phyloP scores from a whole-genome alignment of 768 basidiomycete species.

The Sporobolomyces pararoseus region DNA sequence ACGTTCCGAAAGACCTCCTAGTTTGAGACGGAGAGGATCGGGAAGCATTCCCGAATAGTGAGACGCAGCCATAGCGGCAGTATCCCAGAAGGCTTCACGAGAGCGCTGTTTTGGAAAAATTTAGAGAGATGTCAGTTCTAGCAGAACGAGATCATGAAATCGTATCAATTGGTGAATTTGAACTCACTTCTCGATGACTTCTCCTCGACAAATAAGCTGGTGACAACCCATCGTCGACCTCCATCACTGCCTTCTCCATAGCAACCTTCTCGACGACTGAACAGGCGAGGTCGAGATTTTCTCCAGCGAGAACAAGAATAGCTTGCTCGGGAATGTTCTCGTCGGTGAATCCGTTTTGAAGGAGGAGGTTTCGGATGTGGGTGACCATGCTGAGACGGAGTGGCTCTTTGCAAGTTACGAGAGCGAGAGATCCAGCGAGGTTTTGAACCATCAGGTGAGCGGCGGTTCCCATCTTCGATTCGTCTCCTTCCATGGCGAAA shows the following conservation, averaged over 20 bases:
- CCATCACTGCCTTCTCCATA: constrained; percentile 88
- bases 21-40: constrained; percentile 79
- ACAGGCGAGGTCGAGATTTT: constrained; percentile 91
- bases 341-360: constrained; percentile 85
- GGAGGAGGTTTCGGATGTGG: constrained; percentile 76
- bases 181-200: constrained; percentile 74
- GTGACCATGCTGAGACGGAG: constrained; percentile 83
- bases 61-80: constrained; percentile 62
- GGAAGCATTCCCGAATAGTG: constrained; percentile 72
- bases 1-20: constrained; percentile 71
- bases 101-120: constrained; percentile 27
- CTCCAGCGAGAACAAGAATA: constrained; percentile 69
- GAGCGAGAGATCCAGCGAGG: constrained; percentile 87
- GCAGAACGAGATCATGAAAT: too few species aligned
- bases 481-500: constrained; percentile 86
- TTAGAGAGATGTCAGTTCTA: neutral
- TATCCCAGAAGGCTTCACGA: constrained; percentile 88
- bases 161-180: too few species aligned
- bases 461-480: constrained; percentile 82
- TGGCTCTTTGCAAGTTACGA: constrained; percentile 98
- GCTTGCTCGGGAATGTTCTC: constrained; percentile 80
- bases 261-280: constrained; percentile 93
- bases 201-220: constrained; percentile 76
- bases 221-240: constrained; percentile 85
- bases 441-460: constrained; percentile 96